These are phyloP conservation scores for Hypsizygus ulmarius DNA, from an alignment of 1,284 basidiomycete species.

Conservation along the genomic window DNA sequence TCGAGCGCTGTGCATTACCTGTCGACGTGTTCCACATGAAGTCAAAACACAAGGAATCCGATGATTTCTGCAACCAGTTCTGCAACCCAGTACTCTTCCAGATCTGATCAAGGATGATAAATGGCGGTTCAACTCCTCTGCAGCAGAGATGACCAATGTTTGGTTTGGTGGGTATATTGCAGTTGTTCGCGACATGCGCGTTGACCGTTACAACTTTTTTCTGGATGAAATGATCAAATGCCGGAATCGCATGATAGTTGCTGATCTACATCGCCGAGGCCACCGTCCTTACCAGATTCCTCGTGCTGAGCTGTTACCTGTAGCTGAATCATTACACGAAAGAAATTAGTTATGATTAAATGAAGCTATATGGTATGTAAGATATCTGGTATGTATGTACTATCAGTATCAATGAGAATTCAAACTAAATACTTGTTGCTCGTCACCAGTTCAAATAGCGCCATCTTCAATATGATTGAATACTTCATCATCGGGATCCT, in stretches of 20 bases:
- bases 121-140: slow-evolving; percentile 29
- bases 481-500: too few species aligned
- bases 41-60: slow-evolving; percentile 18
- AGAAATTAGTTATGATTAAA: slow-evolving; percentile 4
- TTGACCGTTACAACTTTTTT: slow-evolving; percentile 30
- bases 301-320: neutral
- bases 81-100: slow-evolving; percentile 16
- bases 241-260: slow-evolving; percentile 22
- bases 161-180: slow-evolving; percentile 33
- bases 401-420: too few species aligned
- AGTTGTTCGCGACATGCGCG: slow-evolving; percentile 30
- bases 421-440: too few species aligned
- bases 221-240: slow-evolving; percentile 37
- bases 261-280: slow-evolving; percentile 9
- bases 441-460: too few species aligned
- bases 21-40: slow-evolving; percentile 19
- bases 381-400: too few species aligned
- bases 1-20: slow-evolving; percentile 14
- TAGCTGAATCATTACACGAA: neutral
- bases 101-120: slow-evolving; percentile 3
- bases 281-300: neutral
- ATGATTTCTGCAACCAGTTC: slow-evolving; percentile 13
- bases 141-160: slow-evolving; percentile 31
- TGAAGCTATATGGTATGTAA: neutral
- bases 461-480: too few species aligned